Conservation (phyloP, 148 eudicot species). For the Rhododendron williamsianum region DNA sequence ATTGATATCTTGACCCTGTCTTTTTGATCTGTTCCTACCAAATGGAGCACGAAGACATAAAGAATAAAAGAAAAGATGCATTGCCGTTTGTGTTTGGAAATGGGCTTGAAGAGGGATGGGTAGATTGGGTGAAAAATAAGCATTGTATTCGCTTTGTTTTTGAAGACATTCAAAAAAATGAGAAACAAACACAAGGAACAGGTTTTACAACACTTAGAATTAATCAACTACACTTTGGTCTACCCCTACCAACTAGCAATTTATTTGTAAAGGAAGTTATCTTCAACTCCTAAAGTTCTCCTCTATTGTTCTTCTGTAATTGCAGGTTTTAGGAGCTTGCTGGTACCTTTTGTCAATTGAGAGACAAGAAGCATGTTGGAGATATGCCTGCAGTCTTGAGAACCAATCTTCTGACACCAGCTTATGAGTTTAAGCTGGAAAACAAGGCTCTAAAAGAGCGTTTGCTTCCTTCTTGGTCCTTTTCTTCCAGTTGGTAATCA, state of each 20-base stretch:
- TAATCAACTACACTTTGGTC: neutral
- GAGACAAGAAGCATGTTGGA: constrained; percentile 73
- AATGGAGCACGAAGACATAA: neutral
- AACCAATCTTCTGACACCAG: too few relatives aligned
- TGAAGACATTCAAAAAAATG: neutral
- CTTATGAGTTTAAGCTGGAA: too few relatives aligned
- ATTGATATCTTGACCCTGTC: neutral
- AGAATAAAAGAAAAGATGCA: neutral
- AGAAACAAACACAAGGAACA: neutral
- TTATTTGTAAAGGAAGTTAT: neutral
- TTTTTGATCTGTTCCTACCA: neutral
- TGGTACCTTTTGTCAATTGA: constrained; percentile 77
- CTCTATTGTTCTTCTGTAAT: neutral
- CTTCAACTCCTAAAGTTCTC: neutral
- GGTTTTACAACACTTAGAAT: neutral
- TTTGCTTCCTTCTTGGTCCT: too few relatives aligned
- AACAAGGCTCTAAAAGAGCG: too few relatives aligned
- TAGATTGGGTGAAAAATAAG: neutral
- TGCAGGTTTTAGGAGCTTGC: constrained; percentile 68
- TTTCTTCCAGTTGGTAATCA: too few relatives aligned
- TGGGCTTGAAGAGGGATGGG: neutral
- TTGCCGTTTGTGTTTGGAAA: neutral
- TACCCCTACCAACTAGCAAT: neutral
- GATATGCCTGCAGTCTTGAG: constrained; percentile 23
- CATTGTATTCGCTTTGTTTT: neutral